These are phyloP conservation scores for Akanthomyces dipterigenus DNA, from an alignment of 2,329 filamentous ascomycete species.

Conservation along the genomic window DNA sequence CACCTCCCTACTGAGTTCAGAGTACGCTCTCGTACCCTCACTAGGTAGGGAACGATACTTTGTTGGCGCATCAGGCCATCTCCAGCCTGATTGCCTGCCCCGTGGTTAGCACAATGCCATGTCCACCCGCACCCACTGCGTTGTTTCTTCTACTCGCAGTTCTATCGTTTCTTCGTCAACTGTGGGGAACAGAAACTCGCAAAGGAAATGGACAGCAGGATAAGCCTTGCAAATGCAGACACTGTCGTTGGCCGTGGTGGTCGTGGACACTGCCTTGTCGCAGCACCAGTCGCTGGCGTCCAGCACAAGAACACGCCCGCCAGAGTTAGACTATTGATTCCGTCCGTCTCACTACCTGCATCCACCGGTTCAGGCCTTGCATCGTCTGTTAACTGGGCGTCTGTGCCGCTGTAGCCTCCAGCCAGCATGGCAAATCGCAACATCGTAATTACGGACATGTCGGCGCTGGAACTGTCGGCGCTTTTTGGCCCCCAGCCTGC, in stretches of 20 bases:
- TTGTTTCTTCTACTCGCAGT: background rate
- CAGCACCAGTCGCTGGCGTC: background rate
- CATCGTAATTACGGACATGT: constrained; percentile 7
- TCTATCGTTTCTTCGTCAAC: background rate
- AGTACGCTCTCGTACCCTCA: background rate
- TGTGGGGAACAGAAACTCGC: background rate
- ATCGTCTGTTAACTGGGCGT: background rate
- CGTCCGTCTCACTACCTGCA: background rate
- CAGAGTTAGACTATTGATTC: background rate
- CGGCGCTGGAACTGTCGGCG: constrained; percentile 3
- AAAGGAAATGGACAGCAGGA: background rate
- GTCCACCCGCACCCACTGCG: constrained; percentile 4
- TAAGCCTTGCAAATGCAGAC: background rate
- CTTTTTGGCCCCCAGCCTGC: background rate
- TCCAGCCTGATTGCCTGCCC: background rate
- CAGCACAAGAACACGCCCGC: background rate
- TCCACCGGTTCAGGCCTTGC: background rate
- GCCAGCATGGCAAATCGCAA: background rate
- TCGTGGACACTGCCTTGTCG: background rate
- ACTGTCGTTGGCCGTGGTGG: background rate
- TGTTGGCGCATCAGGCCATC: background rate
- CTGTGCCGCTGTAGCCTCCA: background rate
- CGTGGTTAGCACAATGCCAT: background rate
- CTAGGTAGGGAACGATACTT: background rate
- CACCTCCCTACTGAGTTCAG: background rate